phyloP scores from a whole-genome alignment of 2,329 filamentous ascomycete species.

The Proliferodiscus dingleyae region DNA sequence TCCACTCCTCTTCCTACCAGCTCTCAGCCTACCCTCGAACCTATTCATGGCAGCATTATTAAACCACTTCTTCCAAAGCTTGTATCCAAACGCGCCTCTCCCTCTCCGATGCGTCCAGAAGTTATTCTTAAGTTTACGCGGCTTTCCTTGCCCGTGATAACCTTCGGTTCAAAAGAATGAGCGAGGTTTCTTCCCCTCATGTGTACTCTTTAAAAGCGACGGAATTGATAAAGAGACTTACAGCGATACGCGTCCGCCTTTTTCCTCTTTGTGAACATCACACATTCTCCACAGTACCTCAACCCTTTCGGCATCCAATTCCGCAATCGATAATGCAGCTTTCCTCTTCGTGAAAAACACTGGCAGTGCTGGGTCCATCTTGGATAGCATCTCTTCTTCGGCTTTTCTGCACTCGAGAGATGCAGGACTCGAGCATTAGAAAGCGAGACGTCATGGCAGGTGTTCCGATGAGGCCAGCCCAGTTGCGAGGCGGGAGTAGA shows the following conservation, averaged over 20 bases:
- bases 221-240: no score
- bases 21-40: slow-evolving; percentile 17
- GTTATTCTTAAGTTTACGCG: slow-evolving; percentile 1
- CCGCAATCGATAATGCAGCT: slow-evolving; percentile 17
- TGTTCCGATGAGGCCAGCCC: slow-evolving; percentile 5
- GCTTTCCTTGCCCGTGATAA: slow-evolving; percentile 20
- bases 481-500: background rate
- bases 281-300: slow-evolving; percentile 23
- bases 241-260: slow-evolving; percentile 18
- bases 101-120: slow-evolving; percentile 23
- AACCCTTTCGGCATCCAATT: slow-evolving; percentile 21
- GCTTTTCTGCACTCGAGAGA: slow-evolving; percentile 2
- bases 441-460: slow-evolving; percentile 17
- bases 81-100: slow-evolving; percentile 19
- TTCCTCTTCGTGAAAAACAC: slow-evolving; percentile 12
- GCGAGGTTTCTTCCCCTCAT: no score
- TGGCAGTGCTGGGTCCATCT: slow-evolving; percentile 17
- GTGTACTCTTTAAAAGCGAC: no score
- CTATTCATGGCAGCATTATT: slow-evolving; percentile 24
- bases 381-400: slow-evolving; percentile 9
- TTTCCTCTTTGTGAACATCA: slow-evolving; percentile 23
- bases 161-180: slow-evolving; percentile 8
- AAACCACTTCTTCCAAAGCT: slow-evolving; percentile 29
- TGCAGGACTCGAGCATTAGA: slow-evolving; percentile 4
- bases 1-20: background rate